Evolutionary conservation across 495 filamentous ascomycete species (phyloP).

Genomic region (Lasiosphaeria ovina): DNA sequence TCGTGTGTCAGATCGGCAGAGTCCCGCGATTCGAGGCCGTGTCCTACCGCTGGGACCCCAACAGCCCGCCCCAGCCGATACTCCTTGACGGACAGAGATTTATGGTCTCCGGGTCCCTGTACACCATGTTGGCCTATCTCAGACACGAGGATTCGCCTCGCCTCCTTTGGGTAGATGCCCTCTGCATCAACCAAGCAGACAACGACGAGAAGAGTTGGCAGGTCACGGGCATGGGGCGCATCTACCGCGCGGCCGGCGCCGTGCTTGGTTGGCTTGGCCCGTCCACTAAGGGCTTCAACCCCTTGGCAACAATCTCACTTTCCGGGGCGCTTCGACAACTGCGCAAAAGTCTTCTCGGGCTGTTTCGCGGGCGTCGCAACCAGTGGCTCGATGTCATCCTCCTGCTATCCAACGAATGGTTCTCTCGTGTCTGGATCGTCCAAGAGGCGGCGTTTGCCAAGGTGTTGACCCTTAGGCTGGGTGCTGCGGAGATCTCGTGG

Average conservation of each 20-base stretch:
- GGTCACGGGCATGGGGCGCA: neutral
- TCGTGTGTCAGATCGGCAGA: neutral
- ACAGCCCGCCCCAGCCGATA: neutral
- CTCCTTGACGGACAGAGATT: neutral
- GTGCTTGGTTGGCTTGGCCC: neutral
- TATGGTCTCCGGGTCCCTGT: neutral
- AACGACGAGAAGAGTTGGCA: neutral
- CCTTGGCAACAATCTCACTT: neutral
- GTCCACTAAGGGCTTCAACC: neutral
- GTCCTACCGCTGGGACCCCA: neutral
- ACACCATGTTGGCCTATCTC: neutral
- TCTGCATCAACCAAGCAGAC: neutral
- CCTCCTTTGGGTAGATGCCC: neutral
- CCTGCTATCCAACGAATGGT: neutral
- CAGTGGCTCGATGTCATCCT: neutral
- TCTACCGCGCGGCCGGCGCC: neutral
- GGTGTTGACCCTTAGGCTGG: neutral
- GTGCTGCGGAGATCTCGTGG: neutral
- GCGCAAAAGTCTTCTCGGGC: neutral
- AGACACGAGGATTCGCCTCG: neutral
- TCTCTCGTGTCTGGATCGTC: neutral
- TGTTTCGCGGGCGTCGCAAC: neutral
- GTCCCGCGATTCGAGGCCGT: neutral
- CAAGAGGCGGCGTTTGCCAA: neutral
- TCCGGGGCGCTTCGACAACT: neutral